phyloP scores from a whole-genome alignment of 164 flowering plant genomes.

The Cinnamomum chago region DNA sequence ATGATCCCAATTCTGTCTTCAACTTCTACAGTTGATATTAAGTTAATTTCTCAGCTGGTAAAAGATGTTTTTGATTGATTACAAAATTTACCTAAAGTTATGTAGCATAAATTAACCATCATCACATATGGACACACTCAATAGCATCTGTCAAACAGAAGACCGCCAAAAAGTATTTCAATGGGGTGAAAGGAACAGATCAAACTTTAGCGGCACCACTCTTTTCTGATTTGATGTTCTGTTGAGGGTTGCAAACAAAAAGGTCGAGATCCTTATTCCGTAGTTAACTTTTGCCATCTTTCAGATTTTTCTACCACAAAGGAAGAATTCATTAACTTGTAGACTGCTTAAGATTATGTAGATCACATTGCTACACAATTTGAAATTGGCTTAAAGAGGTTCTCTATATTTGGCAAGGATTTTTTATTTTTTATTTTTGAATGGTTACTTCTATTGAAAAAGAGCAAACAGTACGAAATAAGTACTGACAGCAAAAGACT shows the following conservation, averaged over 20 bases:
- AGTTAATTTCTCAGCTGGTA: constrained; percentile 23
- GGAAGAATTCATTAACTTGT: constrained; percentile 32
- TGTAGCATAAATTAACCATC: neutral
- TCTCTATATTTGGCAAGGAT: constrained; percentile 37
- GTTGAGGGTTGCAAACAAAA: constrained; percentile 23
- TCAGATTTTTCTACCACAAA: constrained; percentile 31
- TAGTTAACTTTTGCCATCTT: constrained; percentile 30
- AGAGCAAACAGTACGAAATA: no score
- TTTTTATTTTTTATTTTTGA: no score
- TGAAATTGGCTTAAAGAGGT: constrained; percentile 35
- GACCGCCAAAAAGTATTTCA: neutral
- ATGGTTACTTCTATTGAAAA: no score
- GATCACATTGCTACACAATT: constrained; percentile 36
- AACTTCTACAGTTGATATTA: constrained; percentile 14
- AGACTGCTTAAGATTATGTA: constrained; percentile 24
- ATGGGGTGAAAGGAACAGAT: constrained; percentile 14
- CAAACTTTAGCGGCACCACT: constrained; percentile 22
- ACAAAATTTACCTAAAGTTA: constrained; percentile 24
- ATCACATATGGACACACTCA: neutral
- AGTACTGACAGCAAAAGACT: no score
- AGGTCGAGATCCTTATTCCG: constrained; percentile 21
- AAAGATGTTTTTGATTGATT: constrained; percentile 34
- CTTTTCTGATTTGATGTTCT: constrained; percentile 29
- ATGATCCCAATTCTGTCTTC: constrained; percentile 13
- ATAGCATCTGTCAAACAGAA: neutral